These are phyloP conservation scores for Aureobasidium vineae DNA, from an alignment of 2,329 filamentous ascomycete species.

Conservation along the genomic window DNA sequence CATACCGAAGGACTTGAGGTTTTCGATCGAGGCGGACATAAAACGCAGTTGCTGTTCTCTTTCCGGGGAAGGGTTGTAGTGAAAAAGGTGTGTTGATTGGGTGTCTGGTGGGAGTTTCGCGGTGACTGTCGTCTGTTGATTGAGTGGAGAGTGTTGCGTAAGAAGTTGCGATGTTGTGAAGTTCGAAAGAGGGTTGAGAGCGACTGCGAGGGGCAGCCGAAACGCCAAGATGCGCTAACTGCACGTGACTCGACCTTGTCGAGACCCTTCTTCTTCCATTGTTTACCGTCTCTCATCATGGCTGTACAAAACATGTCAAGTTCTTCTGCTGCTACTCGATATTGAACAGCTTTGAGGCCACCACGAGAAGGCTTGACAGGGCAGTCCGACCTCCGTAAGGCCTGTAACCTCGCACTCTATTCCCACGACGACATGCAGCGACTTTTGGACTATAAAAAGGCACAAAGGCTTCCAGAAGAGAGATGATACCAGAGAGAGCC, in stretches of 20 bases:
- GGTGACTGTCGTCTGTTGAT: constrained; percentile 2
- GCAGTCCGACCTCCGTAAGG: background rate
- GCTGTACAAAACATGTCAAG: background rate
- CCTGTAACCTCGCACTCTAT: background rate
- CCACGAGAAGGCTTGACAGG: too few relatives aligned
- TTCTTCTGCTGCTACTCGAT: background rate
- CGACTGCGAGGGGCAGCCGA: constrained; percentile 5
- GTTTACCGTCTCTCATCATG: background rate
- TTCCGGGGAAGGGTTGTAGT: constrained; percentile 18
- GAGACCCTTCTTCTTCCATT: background rate
- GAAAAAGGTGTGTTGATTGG: background rate
- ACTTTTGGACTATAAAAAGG: background rate
- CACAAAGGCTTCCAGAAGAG: background rate
- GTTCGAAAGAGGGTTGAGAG: constrained; percentile 22
- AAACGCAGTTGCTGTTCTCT: constrained; percentile 46
- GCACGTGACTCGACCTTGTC: background rate
- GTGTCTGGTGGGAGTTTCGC: background rate
- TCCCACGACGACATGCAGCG: too few relatives aligned
- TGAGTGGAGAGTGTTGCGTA: constrained; percentile 22
- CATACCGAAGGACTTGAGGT: constrained; percentile 93
- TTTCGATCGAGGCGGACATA: constrained; percentile 88
- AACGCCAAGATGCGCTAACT: constrained; percentile 14
- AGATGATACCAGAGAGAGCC: background rate
- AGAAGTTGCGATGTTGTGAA: constrained; percentile 25
- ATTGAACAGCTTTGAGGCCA: too few relatives aligned